Conservation (phyloP, 2,329 filamentous ascomycete species). For the Alternaria ventricosa region DNA sequence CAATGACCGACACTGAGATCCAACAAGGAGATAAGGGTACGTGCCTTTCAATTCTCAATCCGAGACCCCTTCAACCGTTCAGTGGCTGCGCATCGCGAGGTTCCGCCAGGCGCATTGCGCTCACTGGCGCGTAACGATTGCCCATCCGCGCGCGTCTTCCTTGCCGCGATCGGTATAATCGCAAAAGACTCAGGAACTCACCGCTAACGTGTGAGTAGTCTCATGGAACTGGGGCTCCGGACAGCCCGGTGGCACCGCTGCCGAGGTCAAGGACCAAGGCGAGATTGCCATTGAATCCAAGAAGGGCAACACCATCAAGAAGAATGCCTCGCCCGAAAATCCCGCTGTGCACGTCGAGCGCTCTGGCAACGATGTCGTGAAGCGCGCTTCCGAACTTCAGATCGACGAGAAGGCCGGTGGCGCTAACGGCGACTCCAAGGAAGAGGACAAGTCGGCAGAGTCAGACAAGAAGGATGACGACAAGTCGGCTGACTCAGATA, state of each 20-base stretch:
- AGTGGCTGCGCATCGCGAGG: background rate
- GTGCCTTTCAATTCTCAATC: background rate
- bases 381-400: slow-evolving; percentile 66
- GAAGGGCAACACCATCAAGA: slow-evolving; percentile 68
- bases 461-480: slow-evolving; percentile 48
- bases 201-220: slow-evolving; percentile 52
- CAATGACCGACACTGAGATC: slow-evolving; percentile 45
- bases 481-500: slow-evolving; percentile 35
- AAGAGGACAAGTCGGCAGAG: slow-evolving; percentile 34
- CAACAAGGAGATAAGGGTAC: slow-evolving; percentile 48
- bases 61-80: background rate
- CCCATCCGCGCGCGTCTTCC: slow-evolving; percentile 12
- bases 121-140: slow-evolving; percentile 1
- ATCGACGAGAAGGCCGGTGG: slow-evolving; percentile 57
- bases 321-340: slow-evolving; percentile 65
- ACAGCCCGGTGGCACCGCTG: slow-evolving; percentile 63
- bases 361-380: slow-evolving; percentile 69
- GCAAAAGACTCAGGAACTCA: background rate
- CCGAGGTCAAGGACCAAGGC: slow-evolving; percentile 64
- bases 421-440: slow-evolving; percentile 48
- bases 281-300: slow-evolving; percentile 67
- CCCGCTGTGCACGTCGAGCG: slow-evolving; percentile 67
- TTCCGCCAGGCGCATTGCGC: slow-evolving; percentile 4
- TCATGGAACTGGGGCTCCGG: slow-evolving; percentile 67
- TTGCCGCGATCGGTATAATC: slow-evolving; percentile 37